Evolutionary conservation across 2,329 filamentous ascomycete species (phyloP), one percentile per base, ranked within the genome.

Genomic region (Colletotrichum endophyticum): DNA sequence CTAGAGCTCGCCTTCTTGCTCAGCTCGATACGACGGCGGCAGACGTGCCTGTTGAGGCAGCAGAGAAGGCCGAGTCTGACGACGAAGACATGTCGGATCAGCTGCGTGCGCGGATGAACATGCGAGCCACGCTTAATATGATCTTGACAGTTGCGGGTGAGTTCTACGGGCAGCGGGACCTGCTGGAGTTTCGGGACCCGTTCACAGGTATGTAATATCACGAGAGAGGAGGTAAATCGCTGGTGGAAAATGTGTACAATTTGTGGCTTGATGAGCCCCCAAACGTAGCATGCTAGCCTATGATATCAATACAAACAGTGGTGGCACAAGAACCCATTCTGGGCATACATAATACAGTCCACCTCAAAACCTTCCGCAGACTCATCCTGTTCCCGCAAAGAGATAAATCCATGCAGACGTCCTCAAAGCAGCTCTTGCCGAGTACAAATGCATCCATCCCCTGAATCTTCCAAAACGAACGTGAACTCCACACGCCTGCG

Each of bases 91-190:
- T 34, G 16, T 32, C 64, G 39, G 79, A 78, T 4, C 80, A 81
- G 5, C 79, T 79, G 44, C 83, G 87, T n/a, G 83, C 83, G 53
- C 86, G 85, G 53, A 84, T 87, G 80, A 91, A 90, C 82, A 89
- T 88, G 87, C 88, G 91, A 32, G 94, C 92, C n/a, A 96, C 95
- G 56, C 88, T 98, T 39, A 96, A 98, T 85, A 98, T 98, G 95
- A 95, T 98, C 70, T 88, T 98, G 79, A 97, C 95, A 0, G 90
- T 98, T 44, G 93, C 94, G 64, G 96, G 95, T 80, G 96, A 98
- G 85, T 92, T 95, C 79, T 99, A 96, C 85, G 96, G 96, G 2
- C 96, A 99, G 85, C 90, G 94, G 78, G 96, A 99, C 84, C 85
- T 98, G 78, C 89, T 98, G 66, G 92, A 94, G 80, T 94, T 93